Conservation (phyloP, 352 stramenopile species). For the Globisporangium splendens region DNA sequence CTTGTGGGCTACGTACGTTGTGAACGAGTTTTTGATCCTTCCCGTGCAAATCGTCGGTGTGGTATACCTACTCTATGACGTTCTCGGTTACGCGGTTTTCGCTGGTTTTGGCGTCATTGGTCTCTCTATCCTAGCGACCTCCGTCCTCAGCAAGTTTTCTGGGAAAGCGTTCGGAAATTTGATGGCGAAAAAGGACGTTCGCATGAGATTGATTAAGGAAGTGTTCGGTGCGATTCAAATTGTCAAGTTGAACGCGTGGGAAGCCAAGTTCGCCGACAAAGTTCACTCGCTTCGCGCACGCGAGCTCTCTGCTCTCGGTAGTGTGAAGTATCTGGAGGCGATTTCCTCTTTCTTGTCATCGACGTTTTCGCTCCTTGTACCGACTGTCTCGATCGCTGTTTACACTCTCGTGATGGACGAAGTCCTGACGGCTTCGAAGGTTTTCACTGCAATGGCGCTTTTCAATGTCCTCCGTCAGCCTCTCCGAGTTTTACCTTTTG, state of each 20-base stretch:
- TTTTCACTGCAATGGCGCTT: constrained; percentile 47
- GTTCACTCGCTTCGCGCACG: constrained; percentile 45
- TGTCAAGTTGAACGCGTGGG: constrained; percentile 94
- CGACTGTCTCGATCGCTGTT: constrained; percentile 26
- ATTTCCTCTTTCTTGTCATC: constrained; percentile 44
- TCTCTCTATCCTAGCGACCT: constrained; percentile 29
- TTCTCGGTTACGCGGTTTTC: constrained; percentile 31
- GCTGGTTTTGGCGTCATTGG: constrained; percentile 34
- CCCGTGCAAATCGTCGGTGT: constrained; percentile 32
- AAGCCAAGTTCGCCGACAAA: constrained; percentile 66
- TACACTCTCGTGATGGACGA: constrained; percentile 29
- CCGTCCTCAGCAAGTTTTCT: constrained; percentile 40
- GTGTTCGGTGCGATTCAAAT: constrained; percentile 90
- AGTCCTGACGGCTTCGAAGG: constrained; percentile 31
- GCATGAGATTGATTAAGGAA: constrained; percentile 91
- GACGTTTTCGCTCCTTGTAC: constrained; percentile 19
- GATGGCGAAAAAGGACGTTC: constrained; percentile 82
- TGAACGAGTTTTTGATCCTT: constrained; percentile 56
- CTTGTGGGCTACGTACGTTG: constrained; percentile 40
- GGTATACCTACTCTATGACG: constrained; percentile 33
- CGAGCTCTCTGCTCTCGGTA: constrained; percentile 49
- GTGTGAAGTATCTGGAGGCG: constrained; percentile 15
- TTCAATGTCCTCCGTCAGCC: constrained; percentile 38
- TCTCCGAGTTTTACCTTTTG: constrained; percentile 22
- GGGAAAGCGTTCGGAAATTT: constrained; percentile 56